Evolutionary conservation across 805 yeast species (phyloP), one percentile per base, ranked within the genome.

Genomic region (Cyberlindnera maritima): DNA sequence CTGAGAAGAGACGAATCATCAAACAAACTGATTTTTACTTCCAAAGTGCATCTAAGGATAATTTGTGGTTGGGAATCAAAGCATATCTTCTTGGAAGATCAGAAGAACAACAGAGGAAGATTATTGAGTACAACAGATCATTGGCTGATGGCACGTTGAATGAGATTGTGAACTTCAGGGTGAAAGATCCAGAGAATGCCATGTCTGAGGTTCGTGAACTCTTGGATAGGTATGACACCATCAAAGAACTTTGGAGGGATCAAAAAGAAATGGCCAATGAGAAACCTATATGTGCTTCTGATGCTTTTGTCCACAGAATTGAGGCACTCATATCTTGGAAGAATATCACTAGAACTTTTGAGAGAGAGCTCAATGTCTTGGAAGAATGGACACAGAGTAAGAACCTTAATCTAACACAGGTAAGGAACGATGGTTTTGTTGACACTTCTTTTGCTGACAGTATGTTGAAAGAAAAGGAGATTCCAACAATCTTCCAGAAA

Each of bases 281-380:
- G 46, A 86, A 88, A 54, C 95, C 96, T 0, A 64, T 77, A 4
- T 80, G 88, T 50, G 77, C 79, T 4, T 70, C 80, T 3, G 77
- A 75, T 2, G 86, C 78, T 36, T 89, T 92, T 58, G 76, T 72
- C 29, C 69, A 74, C 32, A 74, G 88, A 29, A 67, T 88, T 3
- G 90, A 86, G 47, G 92, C 96, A 1, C 70, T 92, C 46, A 81
- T 78, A 33, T 85, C 97, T 0, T 92, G 97, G 97, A 72, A 78
- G 23, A 80, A 89, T 8, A 81, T 88, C 33, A 80, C 90, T 0
- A 77, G 75, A 38, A 85, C 89, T 1, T 79, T 91, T 18, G 74
- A 76, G 39, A 66, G 80, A 31, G 90, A 85, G 57, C 69, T 83
- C 2, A 67, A 72, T 14, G 75, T 83, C 5, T 67, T 94, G 51